phyloP scores from a whole-genome alignment of 352 stramenopile species.

The Globisporangium yorkense region DNA sequence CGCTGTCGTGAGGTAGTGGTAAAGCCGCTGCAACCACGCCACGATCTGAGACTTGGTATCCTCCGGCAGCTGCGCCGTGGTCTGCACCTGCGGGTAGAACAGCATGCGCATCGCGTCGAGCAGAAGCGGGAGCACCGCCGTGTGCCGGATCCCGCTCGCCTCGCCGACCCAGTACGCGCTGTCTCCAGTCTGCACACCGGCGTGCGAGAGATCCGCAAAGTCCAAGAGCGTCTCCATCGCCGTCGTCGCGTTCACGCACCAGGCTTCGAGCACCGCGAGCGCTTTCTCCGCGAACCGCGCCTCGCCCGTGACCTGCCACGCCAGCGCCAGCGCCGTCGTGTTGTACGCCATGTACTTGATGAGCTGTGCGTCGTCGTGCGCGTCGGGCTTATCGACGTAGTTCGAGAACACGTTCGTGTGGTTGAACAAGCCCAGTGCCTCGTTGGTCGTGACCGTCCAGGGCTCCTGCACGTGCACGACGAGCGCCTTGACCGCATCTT shows the following conservation, averaged over 20 bases:
- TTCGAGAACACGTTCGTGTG: constrained; percentile 24
- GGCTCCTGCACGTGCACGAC: constrained; percentile 17
- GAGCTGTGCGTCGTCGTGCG: neutral
- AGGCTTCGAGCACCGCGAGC: constrained; percentile 9
- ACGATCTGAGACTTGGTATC: constrained; percentile 10
- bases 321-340: constrained; percentile 32
- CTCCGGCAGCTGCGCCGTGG: neutral
- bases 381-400: neutral
- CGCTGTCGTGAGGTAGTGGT: constrained; percentile 14
- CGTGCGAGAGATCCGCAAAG: neutral
- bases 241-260: neutral
- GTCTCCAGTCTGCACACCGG: neutral
- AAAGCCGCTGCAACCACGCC: constrained; percentile 23
- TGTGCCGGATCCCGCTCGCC: constrained; percentile 25
- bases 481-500: constrained; percentile 17
- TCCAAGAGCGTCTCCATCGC: neutral
- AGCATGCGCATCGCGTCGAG: constrained; percentile 36
- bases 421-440: neutral
- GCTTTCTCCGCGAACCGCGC: constrained; percentile 26
- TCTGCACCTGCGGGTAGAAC: constrained; percentile 6
- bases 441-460: constrained; percentile 23
- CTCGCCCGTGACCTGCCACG: constrained; percentile 24
- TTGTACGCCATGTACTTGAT: constrained; percentile 24
- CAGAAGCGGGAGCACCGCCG: constrained; percentile 24
- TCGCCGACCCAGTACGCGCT: neutral